Conservation (phyloP, 345 rosid species). For the Pseudoturritis turrita region DNA sequence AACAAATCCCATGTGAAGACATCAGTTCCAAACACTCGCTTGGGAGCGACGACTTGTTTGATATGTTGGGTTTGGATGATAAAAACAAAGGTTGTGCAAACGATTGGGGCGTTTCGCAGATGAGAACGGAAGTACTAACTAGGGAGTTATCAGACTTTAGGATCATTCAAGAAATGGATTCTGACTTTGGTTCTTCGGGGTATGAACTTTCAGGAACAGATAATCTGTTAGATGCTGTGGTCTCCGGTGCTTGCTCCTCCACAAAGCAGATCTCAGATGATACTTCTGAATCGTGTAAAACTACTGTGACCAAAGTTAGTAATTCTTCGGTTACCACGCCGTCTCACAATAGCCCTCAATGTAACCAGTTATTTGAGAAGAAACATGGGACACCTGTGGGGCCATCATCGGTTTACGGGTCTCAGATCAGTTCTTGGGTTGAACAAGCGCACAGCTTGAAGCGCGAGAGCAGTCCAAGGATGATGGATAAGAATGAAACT, state of each 20-base stretch:
- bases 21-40: conserved; percentile 31
- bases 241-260: conserved; percentile 49
- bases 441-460: conserved; percentile 58
- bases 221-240: conserved; percentile 93
- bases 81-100: conserved; percentile 49
- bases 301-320: conserved; percentile 63
- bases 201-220: conserved; percentile 46
- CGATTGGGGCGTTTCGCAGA: conserved; percentile 30
- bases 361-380: conserved; percentile 35
- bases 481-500: conserved; percentile 46
- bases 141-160: conserved; percentile 33
- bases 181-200: conserved; percentile 37
- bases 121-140: conserved; percentile 34
- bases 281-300: conserved; percentile 54
- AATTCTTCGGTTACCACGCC: conserved; percentile 49
- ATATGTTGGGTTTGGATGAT: conserved; percentile 69
- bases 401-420: conserved; percentile 47
- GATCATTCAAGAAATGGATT: conserved; percentile 36
- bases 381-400: conserved; percentile 38
- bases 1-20: conserved; percentile 39
- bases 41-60: conserved; percentile 76
- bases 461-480: conserved; percentile 65
- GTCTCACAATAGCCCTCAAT: conserved; percentile 41
- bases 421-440: conserved; percentile 87
- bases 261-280: conserved; percentile 77